Conservation (phyloP, 768 basidiomycete species). For the Boletus insuetus region DNA sequence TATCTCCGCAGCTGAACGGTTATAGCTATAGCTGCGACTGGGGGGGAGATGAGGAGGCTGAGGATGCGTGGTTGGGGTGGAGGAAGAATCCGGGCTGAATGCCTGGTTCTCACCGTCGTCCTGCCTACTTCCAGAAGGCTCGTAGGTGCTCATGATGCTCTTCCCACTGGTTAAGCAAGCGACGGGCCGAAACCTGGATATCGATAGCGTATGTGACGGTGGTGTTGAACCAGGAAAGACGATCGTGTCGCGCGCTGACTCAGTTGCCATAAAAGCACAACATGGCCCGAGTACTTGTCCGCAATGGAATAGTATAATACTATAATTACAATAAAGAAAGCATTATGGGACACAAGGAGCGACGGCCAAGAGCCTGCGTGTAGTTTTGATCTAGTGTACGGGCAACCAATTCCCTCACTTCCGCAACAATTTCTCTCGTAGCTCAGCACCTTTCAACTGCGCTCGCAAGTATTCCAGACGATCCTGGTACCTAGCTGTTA, state of each 20-base stretch:
- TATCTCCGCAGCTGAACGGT: conserved; percentile 55
- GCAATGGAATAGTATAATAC: neutral
- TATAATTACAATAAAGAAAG: conserved; percentile 7
- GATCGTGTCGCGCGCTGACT: neutral
- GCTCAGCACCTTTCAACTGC: conserved; percentile 77
- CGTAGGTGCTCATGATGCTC: conserved; percentile 10
- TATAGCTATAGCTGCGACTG: conserved; percentile 52
- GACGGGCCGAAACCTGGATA: neutral
- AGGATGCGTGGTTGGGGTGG: conserved; percentile 37
- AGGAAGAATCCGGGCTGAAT: conserved; percentile 38
- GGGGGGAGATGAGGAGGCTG: conserved; percentile 37
- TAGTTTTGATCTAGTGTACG: neutral
- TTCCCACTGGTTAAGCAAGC: neutral
- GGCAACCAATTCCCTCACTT: conserved; percentile 36
- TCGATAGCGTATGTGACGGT: neutral
- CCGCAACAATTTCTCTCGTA: conserved; percentile 77
- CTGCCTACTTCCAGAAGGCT: conserved; percentile 17
- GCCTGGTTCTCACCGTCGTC: conserved; percentile 34
- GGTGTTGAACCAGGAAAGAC: neutral
- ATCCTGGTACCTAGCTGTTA: conserved; percentile 67
- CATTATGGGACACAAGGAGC: conserved; percentile 10
- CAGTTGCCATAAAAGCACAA: conserved; percentile 2
- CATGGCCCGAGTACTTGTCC: neutral
- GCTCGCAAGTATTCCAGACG: conserved; percentile 80
- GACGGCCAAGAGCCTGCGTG: conserved; percentile 2